These are phyloP conservation scores for Pyrus communis DNA, from an alignment of 306 rosid genomes.

Conservation along the genomic window DNA sequence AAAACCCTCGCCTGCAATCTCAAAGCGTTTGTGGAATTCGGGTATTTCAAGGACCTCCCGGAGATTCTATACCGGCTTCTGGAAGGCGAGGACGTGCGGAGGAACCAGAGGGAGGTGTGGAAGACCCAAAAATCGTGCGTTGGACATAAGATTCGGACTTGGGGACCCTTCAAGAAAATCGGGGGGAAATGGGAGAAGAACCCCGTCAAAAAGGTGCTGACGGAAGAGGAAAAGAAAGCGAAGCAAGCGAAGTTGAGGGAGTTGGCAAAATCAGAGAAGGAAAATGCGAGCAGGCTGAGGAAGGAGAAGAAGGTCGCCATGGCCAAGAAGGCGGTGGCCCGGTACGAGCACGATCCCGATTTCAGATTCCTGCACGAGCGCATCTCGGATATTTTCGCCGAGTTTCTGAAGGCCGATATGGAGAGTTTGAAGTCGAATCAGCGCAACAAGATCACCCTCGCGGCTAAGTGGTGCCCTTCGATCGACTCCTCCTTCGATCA, in stretches of 20 bases:
- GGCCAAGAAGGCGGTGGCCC: constrained; percentile 51
- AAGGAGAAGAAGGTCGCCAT: constrained; percentile 25
- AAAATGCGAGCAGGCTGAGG: constrained; percentile 29
- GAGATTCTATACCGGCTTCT: constrained; percentile 59
- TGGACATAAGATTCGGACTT: too few species aligned
- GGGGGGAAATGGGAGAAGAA: not conserved
- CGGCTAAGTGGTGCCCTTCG: constrained; percentile 84
- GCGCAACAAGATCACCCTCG: constrained; percentile 34
- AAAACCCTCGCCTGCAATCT: constrained; percentile 51
- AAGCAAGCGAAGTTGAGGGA: not conserved
- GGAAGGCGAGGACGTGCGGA: constrained; percentile 34
- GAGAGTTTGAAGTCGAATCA: constrained; percentile 28
- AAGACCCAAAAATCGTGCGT: not conserved
- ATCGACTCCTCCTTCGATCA: constrained; percentile 59
- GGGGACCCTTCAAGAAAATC: not conserved
- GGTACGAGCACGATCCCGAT: constrained; percentile 27
- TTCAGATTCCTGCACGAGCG: constrained; percentile 37
- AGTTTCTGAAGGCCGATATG: constrained; percentile 41
- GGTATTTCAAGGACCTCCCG: constrained; percentile 66
- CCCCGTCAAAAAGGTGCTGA: not conserved
- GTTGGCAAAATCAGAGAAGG: constrained; percentile 17
- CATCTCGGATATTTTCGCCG: constrained; percentile 46
- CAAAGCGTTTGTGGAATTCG: constrained; percentile 47
- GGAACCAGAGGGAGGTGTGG: constrained; percentile 30
- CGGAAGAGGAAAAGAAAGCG: not conserved